These are phyloP conservation scores for Oryza glaberrima DNA, from an alignment of 176 grass and related monocot genomes.

Conservation along the genomic window DNA sequence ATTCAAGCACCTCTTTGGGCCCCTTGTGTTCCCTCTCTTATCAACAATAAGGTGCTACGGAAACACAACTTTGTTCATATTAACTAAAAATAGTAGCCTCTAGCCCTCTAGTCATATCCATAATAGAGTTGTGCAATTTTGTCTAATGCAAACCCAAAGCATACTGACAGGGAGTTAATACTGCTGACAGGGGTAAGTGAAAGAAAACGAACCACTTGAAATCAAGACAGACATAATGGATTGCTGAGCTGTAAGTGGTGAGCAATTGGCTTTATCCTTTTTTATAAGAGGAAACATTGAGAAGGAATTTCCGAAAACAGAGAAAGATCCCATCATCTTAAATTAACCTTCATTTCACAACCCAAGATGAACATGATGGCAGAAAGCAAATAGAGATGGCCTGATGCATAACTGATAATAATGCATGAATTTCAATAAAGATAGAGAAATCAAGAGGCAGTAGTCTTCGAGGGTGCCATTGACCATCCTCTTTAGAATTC, in stretches of 20 bases:
- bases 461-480: conserved; percentile 65
- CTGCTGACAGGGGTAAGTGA: conserved; percentile 14
- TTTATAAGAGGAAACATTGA: conserved; percentile 50
- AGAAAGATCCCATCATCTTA: conserved; percentile 53
- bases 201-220: conserved; percentile 39
- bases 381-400: conserved; percentile 47
- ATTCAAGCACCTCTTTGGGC: conserved; percentile 23
- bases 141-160: conserved; percentile 38
- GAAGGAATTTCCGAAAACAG: conserved; percentile 42
- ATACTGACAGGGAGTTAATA: conserved; percentile 30
- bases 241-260: conserved; percentile 38
- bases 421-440: conserved; percentile 78
- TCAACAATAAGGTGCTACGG: conserved; percentile 20
- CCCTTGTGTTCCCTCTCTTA: conserved; percentile 15
- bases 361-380: conserved; percentile 52
- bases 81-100: conserved; percentile 37
- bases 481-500: conserved; percentile 72
- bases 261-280: conserved; percentile 53
- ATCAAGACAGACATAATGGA: conserved; percentile 41
- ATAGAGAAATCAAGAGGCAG: conserved; percentile 56
- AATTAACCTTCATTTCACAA: conserved; percentile 55
- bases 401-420: conserved; percentile 44
- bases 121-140: conserved; percentile 35
- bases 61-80: conserved; percentile 28
- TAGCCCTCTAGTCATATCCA: conserved; percentile 22